Evolutionary conservation across 2,329 filamentous ascomycete species (phyloP), one percentile per base, ranked within the genome.

Genomic region (Arthrinium puccinioides): DNA sequence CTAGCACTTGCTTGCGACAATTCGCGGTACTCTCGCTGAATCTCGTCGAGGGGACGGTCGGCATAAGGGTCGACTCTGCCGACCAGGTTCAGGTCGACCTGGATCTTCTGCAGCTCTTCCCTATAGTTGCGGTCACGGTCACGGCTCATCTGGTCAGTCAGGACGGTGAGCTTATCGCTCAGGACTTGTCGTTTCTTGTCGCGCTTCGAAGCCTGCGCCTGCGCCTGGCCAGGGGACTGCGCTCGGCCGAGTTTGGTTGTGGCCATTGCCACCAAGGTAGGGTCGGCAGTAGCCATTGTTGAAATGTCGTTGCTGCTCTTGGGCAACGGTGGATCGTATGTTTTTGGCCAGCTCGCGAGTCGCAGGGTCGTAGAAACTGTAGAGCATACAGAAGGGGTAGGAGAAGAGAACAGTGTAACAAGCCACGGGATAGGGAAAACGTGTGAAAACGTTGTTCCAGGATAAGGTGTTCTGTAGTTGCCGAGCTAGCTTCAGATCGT

Each of bases 101-200:
- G 89, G n/a, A 96, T 79, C 48, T 87, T 87, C 53, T 92, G 83
- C 3, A 96, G 74, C 61, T 96, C 87, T 47, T 92, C 85, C 44
- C 89, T 80, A 61, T 94, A 97, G 51, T 87, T 81, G 44, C 76
- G 70, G 59, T 95, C 87, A 46, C 86, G 77, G 54, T 94, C 88
- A 45, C 82, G 76, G 45, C 79, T 77, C 62, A 95, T 90, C 47
- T 81, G 80, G 37, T 83, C 78, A 38, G 82, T 80, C 61, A 96
- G 79, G 39, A 80, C 76, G 27, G 78, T 74, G 6, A 95, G 75
- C 45, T 84, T 82, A 43, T 95, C 88, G 48, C 81, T 78, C 43
- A 96, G 78, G 52, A 82, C 79, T 52, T 86, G 86, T 44, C 88
- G 82, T 56, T 89, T 82, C 62, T 94, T 92, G 65, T 97, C 90